phyloP scores from a whole-genome alignment of 495 filamentous ascomycete genomes.

The Penicillium egyptiacum region DNA sequence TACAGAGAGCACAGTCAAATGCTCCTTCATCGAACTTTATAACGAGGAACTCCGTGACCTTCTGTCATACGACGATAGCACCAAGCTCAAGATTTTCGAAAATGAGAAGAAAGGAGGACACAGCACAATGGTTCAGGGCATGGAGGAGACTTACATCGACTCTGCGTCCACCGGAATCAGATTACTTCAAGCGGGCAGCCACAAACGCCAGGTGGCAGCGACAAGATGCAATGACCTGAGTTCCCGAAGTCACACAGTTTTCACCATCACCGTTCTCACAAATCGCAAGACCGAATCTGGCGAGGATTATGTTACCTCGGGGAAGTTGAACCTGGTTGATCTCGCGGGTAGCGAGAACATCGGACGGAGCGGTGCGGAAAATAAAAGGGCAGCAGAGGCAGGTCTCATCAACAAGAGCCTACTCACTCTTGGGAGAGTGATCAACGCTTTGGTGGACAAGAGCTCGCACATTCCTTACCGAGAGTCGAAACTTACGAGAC shows the following conservation, averaged over 20 bases:
- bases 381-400: slow-evolving; percentile 93
- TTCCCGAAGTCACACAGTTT: slow-evolving; percentile 93
- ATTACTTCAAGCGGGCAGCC: slow-evolving; percentile 83
- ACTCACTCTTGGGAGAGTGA: slow-evolving; percentile 90
- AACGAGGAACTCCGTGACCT: slow-evolving; percentile 95
- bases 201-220: slow-evolving; percentile 92
- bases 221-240: slow-evolving; percentile 98
- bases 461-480: slow-evolving; percentile 90
- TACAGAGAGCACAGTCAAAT: slow-evolving; percentile 88
- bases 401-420: slow-evolving; percentile 98
- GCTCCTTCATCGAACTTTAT: slow-evolving; percentile 97
- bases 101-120: slow-evolving; percentile 80
- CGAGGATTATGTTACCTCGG: slow-evolving; percentile 88
- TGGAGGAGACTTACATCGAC: slow-evolving; percentile 94
- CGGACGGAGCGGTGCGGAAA: slow-evolving; percentile 92
- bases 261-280: slow-evolving; percentile 86
- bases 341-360: slow-evolving; percentile 97
- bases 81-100: slow-evolving; percentile 93
- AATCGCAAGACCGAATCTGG: slow-evolving; percentile 78
- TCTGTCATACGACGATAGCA: slow-evolving; percentile 72
- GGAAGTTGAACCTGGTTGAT: slow-evolving; percentile 95
- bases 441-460: slow-evolving; percentile 94
- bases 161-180: slow-evolving; percentile 81
- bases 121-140: slow-evolving; percentile 86
- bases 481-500: slow-evolving; percentile 92